Percentiles rank a stretch among this genome's conserved stretches.
Evolutionary conservation across 2,329 filamentous ascomycete species (phyloP).

Genomic region (Aspergillus pseudoglaucus): DNA sequence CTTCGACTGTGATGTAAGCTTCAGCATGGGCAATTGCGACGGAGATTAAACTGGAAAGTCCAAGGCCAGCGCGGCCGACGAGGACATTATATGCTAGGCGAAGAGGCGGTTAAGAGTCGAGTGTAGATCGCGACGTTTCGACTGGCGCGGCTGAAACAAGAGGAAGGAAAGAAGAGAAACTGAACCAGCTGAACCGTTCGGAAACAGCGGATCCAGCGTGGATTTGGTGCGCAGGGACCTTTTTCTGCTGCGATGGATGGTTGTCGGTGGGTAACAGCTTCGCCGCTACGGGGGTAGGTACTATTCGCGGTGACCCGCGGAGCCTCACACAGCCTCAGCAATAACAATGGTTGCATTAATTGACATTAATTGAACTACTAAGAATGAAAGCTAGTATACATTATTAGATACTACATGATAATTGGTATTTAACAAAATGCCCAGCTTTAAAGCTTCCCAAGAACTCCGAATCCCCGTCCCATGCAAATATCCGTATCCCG

Average conservation of each 20-base stretch:
- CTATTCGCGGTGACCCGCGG: not conserved
- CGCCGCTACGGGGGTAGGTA: not conserved
- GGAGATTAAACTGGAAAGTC: conserved; percentile 2
- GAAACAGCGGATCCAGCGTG: not conserved
- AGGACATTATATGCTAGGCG: conserved; percentile 11
- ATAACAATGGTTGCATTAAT: not conserved
- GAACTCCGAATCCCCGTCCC: not conserved
- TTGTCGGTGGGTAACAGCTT: not conserved
- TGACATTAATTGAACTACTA: not conserved
- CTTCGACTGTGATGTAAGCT: conserved; percentile 16
- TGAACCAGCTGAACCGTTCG: not conserved
- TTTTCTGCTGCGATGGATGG: not conserved
- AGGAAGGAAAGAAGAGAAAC: not conserved
- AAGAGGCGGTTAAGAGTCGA: not conserved
- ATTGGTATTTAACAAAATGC: not conserved
- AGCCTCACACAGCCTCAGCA: not conserved
- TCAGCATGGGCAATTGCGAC: conserved; percentile 22
- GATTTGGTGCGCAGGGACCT: not conserved
- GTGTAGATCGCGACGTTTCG: not conserved
- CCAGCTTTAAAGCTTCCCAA: not conserved
- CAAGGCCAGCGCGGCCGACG: conserved; percentile 1
- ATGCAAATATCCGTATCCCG: not conserved
- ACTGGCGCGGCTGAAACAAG: not conserved
- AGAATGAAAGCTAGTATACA: not conserved
- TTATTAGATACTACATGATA: not conserved